These are phyloP conservation scores for Xerocomus potaroensis DNA, from an alignment of 768 basidiomycete species.

Conservation along the genomic window DNA sequence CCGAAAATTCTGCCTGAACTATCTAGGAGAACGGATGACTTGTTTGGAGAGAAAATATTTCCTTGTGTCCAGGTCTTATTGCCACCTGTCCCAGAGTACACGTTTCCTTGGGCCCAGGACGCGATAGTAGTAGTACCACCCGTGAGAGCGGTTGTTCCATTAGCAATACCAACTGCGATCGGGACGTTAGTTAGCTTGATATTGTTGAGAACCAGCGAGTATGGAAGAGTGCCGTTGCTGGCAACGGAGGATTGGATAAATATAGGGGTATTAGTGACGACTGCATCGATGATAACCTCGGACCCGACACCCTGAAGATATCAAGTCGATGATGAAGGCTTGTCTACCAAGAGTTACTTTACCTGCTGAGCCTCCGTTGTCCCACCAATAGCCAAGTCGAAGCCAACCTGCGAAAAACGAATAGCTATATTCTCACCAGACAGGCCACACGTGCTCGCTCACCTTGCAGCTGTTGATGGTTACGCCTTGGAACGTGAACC, in stretches of 20 bases:
- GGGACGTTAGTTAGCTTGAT: slow-evolving; percentile 32
- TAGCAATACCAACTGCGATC: slow-evolving; percentile 30
- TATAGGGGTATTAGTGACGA: slow-evolving; percentile 39
- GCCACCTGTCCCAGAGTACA: slow-evolving; percentile 51
- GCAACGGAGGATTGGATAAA: slow-evolving; percentile 38
- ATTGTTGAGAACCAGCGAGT: slow-evolving; percentile 35
- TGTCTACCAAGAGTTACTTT: background rate
- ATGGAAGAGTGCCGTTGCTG: slow-evolving; percentile 28
- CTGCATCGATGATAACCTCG: slow-evolving; percentile 42
- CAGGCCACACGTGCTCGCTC: background rate
- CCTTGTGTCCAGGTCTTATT: slow-evolving; percentile 48
- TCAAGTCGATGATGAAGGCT: background rate
- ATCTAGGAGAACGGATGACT: slow-evolving; percentile 55
- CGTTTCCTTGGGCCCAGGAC: slow-evolving; percentile 75
- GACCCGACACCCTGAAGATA: slow-evolving; percentile 37
- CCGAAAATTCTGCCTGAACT: slow-evolving; percentile 57
- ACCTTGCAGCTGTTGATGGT: slow-evolving; percentile 39
- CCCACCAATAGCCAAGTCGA: slow-evolving; percentile 41
- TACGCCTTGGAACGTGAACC: slow-evolving; percentile 52
- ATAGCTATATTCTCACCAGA: background rate
- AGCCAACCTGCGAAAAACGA: slow-evolving; percentile 33
- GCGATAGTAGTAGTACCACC: slow-evolving; percentile 36
- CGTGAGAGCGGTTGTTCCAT: slow-evolving; percentile 30
- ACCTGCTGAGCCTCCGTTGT: slow-evolving; percentile 31
- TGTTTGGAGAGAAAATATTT: slow-evolving; percentile 40